Base-by-base conservation (phyloP, 164 flowering plant genomes). In the Aristolochia californica region DNA sequence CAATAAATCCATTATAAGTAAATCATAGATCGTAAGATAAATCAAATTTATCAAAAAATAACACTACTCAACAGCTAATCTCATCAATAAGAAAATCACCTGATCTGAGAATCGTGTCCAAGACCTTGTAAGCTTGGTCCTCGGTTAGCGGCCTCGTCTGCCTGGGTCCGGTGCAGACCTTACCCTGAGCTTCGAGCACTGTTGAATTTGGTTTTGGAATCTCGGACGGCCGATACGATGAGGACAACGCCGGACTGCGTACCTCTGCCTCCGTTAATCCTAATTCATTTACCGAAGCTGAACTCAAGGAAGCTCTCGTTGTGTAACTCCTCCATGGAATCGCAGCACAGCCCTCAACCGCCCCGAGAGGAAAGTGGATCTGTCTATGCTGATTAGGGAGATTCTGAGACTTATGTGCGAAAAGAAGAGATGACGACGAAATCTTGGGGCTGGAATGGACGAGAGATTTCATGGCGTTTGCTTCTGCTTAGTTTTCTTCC, bases 111-210 rank as follows among this genome's bases (percentile, higher is more conserved):
- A 88, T 91, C 0, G 95, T 83, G 14, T 90, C 95, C 56, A 94
- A 61, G 43, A 90, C 99, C 63, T 78, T 82, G 53, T 70, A 71
- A n/a, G 99, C 88, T 64, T 90, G 95, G 27, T 94, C 94, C 53
- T 85, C 91, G 15, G 48, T 64, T 13, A 94, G 89, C 7, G 99
- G 96, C 68, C 58, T 80, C 53, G 95, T 83, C 75, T 83, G 99
- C 2, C 85, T 90, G 12, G 99, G 97, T 0, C 97, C 97, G 16
- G 99, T 86, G 70, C 99, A 94, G 62, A 94, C 89, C 87, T 77
- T 84, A 49, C 85, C 75, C 58, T 94, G 99, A 66, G 99, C 99
- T 14, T 88, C 99, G 52, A 84, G 70, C 65, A 90, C 86, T 27
- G 88, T 85, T 74, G 79, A 89, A 63, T 94, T 94, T 14, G 99